These are phyloP conservation scores for Paramyrothecium sp. DNA, from an alignment of 2,329 filamentous ascomycete species.

Conservation along the genomic window DNA sequence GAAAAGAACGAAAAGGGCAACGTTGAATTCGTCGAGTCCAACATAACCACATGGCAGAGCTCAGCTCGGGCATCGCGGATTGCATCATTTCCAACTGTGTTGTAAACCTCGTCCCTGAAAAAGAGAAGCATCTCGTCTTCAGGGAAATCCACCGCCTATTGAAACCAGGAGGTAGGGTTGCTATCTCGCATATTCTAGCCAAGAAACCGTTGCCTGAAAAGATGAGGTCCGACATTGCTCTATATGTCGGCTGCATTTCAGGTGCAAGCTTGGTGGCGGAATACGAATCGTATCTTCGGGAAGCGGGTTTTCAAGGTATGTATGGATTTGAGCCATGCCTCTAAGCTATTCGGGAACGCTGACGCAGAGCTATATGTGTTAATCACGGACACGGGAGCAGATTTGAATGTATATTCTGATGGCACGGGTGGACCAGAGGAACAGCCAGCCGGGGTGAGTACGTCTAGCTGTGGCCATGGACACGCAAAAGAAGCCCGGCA, in stretches of 20 bases:
- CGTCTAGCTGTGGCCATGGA: no score
- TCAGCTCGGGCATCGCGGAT: conserved; percentile 31
- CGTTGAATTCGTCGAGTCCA: background rate
- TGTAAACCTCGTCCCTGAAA: conserved; percentile 54
- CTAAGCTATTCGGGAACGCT: no score
- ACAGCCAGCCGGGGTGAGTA: no score
- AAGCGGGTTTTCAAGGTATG: no score
- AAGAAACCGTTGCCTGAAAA: conserved; percentile 44
- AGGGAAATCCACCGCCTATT: conserved; percentile 57
- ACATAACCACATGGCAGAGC: background rate
- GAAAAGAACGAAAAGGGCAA: background rate
- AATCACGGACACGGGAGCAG: no score
- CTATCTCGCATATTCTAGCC: conserved; percentile 59
- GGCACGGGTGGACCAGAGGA: no score
- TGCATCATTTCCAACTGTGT: conserved; percentile 65
- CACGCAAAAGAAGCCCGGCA: no score
- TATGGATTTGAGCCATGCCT: no score
- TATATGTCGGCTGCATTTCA: conserved; percentile 55
- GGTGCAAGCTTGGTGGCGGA: no score
- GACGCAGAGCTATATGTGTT: no score
- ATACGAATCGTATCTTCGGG: no score
- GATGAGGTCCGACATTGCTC: conserved; percentile 45
- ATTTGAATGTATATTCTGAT: no score
- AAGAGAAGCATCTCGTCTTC: conserved; percentile 54
- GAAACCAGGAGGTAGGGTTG: conserved; percentile 55